Conservation (phyloP, 169 alveolate species). For the Perkinsus olseni region DNA sequence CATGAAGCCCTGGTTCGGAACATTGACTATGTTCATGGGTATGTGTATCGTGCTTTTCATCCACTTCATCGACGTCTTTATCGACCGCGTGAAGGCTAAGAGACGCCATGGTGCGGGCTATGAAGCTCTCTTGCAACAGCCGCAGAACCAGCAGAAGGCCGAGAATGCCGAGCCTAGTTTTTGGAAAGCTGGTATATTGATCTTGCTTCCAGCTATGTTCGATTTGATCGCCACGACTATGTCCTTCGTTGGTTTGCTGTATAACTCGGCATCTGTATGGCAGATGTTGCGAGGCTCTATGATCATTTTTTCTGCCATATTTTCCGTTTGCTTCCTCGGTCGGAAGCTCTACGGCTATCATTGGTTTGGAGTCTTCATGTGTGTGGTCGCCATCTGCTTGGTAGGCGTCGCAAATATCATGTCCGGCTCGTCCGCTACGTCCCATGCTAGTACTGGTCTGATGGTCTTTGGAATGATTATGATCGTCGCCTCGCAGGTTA, state of each 20-base stretch:
- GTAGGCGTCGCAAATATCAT: not conserved
- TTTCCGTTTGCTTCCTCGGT: not conserved
- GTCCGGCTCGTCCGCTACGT: not conserved
- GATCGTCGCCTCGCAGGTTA: constrained; percentile 2
- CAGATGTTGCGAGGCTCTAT: constrained; percentile 6
- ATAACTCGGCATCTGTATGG: constrained; percentile 14
- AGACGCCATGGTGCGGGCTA: not conserved
- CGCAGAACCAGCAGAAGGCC: not conserved
- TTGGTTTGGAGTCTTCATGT: constrained; percentile 2
- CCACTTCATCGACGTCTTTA: not conserved
- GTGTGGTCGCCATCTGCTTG: constrained; percentile 7
- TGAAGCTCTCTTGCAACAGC: not conserved
- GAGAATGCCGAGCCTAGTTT: not conserved
- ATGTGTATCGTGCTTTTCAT: not conserved
- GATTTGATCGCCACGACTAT: constrained; percentile 5
- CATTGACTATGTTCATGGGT: constrained; percentile 4
- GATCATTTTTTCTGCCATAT: constrained; percentile 1
- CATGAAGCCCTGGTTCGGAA: constrained; percentile 2
- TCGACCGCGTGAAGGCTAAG: not conserved
- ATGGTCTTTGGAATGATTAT: not conserved
- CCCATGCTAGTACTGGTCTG: not conserved
- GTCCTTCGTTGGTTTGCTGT: not conserved
- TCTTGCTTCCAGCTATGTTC: not conserved
- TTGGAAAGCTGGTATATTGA: not conserved
- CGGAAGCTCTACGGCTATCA: not conserved